Base-by-base conservation (phyloP, 192 early-diverging fungal species). In the Spizellomyces punctatus region DNA sequence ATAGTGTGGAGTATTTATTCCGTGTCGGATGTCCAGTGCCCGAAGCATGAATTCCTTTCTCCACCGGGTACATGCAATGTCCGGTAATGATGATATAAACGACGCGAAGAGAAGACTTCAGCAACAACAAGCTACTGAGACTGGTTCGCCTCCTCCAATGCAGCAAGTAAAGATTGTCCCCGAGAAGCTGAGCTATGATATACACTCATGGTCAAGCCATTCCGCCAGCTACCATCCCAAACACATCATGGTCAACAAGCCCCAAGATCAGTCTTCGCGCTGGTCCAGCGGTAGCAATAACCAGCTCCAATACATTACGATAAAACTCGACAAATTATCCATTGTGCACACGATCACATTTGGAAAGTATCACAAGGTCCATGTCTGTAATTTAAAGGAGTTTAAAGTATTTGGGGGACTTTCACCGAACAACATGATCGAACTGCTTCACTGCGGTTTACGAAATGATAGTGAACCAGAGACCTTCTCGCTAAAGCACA, bases 361-460 rank as follows among this genome's bases (percentile, higher is more conserved):
- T 89, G 96, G 96, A 67, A 99, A 99, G 78, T 98, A 90, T 74
- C 91, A 92, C 82, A 90, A 91, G 73, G 82, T 86, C 64, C 96
- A 99, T 72, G 93, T 98, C 55, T 98, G 95, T 78, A 99, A 99
- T 75, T 78, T 99, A 27, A 96, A 95, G 63, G 94, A 98, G 81
- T 98, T 99, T 84, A 95, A 93, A 79, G 90, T 99, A 6, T 95
- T 81, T 78, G 96, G 94, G 48, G 96, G 96, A 10, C 75, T 96
- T 75, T 73, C 86, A 0, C 85, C 88, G 36, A 85, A 91, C 62
- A 91, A 93, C 72, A 94, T 97, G 95, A 82, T 87, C 49, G 94
- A 97, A 78, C 79, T 98, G 7, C 82, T 97, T 19, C 85, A 87
- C 58, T 58, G 79, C 47, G 87, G 87, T 4, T 73, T 88, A 17